A percentile compares a stretch with the other conserved stretches of the same genome.
Evolutionary conservation across 192 early-diverging fungal genomes (phyloP).

Genomic region (Rhizophlyctis rosea): DNA sequence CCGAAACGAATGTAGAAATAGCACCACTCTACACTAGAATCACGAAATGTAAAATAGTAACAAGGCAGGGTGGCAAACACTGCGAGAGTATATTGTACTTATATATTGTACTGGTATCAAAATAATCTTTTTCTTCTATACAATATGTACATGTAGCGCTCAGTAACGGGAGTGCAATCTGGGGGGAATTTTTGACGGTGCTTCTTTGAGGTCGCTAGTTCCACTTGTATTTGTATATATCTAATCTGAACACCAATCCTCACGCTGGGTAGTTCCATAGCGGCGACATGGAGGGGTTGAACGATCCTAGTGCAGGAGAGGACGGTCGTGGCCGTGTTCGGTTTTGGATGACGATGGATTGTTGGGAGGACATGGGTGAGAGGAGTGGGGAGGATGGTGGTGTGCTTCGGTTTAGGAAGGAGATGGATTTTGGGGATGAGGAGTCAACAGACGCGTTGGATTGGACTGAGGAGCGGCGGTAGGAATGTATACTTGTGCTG

Average conservation of each 20-base stretch:
- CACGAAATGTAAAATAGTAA: not conserved
- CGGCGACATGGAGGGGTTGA: not conserved
- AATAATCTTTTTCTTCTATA: not conserved
- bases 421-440: too few relatives aligned
- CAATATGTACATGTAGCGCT: not conserved
- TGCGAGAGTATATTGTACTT: not conserved
- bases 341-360: too few relatives aligned
- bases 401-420: too few relatives aligned
- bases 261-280: not conserved
- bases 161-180: too few relatives aligned
- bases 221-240: too few relatives aligned
- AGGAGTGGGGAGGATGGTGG: too few relatives aligned
- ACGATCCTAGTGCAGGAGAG: not conserved
- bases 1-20: not conserved
- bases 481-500: too few relatives aligned
- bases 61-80: not conserved
- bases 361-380: too few relatives aligned
- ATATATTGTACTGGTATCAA: not conserved
- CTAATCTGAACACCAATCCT: conserved; percentile 6
- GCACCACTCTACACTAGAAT: not conserved
- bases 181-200: conserved; percentile 18
- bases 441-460: too few relatives aligned
- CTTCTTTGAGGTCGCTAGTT: conserved; percentile 21
- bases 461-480: too few relatives aligned
- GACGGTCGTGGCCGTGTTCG: too few relatives aligned